phyloP scores from a whole-genome alignment of 257 asterid species.

The Voacanga thouarsii region DNA sequence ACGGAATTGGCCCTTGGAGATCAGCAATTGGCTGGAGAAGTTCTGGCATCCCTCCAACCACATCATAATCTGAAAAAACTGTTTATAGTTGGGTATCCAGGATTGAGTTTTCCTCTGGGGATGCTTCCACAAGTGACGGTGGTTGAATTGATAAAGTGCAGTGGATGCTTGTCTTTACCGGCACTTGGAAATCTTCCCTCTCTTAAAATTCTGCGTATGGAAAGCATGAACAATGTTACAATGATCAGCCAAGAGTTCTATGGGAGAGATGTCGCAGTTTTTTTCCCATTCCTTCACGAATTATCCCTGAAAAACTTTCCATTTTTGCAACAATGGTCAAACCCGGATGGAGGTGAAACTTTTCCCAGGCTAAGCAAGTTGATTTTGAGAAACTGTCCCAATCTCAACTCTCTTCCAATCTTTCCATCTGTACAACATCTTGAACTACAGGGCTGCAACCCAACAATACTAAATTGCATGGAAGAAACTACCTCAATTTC shows the following conservation, averaged over 20 bases:
- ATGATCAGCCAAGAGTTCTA: slow-evolving; percentile 15
- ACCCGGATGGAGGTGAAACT: background rate
- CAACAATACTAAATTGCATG: slow-evolving; percentile 17
- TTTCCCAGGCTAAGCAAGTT: slow-evolving; percentile 25
- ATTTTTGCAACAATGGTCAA: slow-evolving; percentile 20
- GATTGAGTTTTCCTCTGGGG: slow-evolving; percentile 23
- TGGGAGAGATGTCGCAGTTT: slow-evolving; percentile 5
- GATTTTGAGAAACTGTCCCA: slow-evolving; percentile 25
- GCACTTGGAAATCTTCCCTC: slow-evolving; percentile 28
- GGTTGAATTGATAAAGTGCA: slow-evolving; percentile 22
- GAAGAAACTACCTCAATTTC: slow-evolving; percentile 22
- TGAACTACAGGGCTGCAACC: slow-evolving; percentile 21
- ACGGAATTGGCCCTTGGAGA: background rate
- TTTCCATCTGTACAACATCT: slow-evolving; percentile 24
- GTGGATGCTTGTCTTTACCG: slow-evolving; percentile 21
- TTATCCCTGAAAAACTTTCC: slow-evolving; percentile 23
- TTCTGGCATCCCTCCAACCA: slow-evolving; percentile 26
- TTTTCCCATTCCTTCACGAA: slow-evolving; percentile 18
- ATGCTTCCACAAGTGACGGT: slow-evolving; percentile 23
- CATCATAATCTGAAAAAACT: slow-evolving; percentile 3
- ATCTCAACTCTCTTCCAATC: slow-evolving; percentile 15
- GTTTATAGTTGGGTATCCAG: slow-evolving; percentile 24
- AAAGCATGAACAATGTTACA: slow-evolving; percentile 17
- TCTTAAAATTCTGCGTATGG: slow-evolving; percentile 16
- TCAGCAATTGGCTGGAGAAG: slow-evolving; percentile 15